Evolutionary conservation across 2,329 filamentous ascomycete genomes (phyloP).

Genomic region (Venturia oleaginea): DNA sequence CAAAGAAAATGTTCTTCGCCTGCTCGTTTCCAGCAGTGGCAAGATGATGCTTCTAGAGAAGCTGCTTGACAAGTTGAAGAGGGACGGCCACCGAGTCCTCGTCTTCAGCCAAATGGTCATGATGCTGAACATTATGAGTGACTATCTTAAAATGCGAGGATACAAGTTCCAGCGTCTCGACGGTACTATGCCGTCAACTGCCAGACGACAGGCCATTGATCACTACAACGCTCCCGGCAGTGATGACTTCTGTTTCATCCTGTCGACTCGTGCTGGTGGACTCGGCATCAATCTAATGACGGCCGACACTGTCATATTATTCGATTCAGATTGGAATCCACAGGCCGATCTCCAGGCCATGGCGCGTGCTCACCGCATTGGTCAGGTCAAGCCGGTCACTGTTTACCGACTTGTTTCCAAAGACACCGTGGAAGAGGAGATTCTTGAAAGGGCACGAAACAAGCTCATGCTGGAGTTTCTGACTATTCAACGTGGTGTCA

Average conservation of each 20-base stretch:
- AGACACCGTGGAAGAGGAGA: conserved; percentile 96
- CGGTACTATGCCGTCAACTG: conserved; percentile 82
- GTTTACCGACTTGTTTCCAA: conserved; percentile 96
- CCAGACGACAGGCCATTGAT: conserved; percentile 88
- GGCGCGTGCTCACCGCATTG: conserved; percentile 95
- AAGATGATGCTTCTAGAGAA: conserved; percentile 99
- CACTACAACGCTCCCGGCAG: conserved; percentile 97
- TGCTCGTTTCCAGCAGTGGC: conserved; percentile 90
- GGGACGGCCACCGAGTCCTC: conserved; percentile 86
- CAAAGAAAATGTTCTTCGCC: conserved; percentile 76
- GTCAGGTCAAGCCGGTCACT: conserved; percentile 90
- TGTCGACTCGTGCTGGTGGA: conserved; percentile 91
- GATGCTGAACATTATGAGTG: conserved; percentile 91
- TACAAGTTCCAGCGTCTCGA: conserved; percentile 93
- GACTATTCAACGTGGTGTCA: conserved; percentile 93
- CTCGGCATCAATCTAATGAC: conserved; percentile 99
- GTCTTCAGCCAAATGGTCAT: conserved; percentile 99
- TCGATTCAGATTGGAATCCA: conserved; percentile 98
- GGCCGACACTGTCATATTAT: conserved; percentile 93
- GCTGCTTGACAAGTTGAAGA: conserved; percentile 85
- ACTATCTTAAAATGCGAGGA: conserved; percentile 87
- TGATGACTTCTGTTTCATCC: conserved; percentile 89
- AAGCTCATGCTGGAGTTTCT: conserved; percentile 96
- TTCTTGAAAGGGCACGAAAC: conserved; percentile 90
- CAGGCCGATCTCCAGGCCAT: conserved; percentile 97